Evolutionary conservation across 352 stramenopile genomes (phyloP).

Genomic region (Phytophthora citrophthora): DNA sequence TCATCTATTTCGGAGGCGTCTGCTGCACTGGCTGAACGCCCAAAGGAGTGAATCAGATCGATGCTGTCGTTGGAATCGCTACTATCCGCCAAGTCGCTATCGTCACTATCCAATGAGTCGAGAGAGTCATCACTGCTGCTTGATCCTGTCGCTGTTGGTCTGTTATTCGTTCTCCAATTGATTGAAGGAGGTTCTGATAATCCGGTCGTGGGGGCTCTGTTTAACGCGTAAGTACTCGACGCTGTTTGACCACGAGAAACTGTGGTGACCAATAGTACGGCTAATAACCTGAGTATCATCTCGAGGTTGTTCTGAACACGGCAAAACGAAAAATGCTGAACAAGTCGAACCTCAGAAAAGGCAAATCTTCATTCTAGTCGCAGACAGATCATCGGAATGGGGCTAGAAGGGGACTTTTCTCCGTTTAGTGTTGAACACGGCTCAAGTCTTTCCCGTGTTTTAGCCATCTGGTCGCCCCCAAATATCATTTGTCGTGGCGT

Average conservation of each 20-base stretch:
- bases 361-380: constrained; percentile 15
- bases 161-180: background rate
- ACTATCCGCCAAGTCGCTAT: constrained; percentile 7
- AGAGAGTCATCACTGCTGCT: constrained; percentile 13
- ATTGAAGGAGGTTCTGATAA: background rate
- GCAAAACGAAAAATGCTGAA: constrained; percentile 17
- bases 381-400: constrained; percentile 18
- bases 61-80: constrained; percentile 2
- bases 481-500: background rate
- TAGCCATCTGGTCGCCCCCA: constrained; percentile 17
- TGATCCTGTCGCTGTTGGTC: constrained; percentile 2
- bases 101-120: constrained; percentile 25
- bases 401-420: background rate
- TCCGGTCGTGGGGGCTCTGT: background rate
- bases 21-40: background rate
- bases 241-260: background rate
- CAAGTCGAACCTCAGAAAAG: too few relatives aligned
- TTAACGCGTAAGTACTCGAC: constrained; percentile 7
- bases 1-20: constrained; percentile 5
- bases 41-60: background rate
- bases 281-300: constrained; percentile 14
- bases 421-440: constrained; percentile 20
- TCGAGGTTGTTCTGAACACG: background rate
- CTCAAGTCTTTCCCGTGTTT: constrained; percentile 17
- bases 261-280: background rate